Base-by-base conservation (phyloP, 805 yeast genomes). In the Candida sonorensis region DNA sequence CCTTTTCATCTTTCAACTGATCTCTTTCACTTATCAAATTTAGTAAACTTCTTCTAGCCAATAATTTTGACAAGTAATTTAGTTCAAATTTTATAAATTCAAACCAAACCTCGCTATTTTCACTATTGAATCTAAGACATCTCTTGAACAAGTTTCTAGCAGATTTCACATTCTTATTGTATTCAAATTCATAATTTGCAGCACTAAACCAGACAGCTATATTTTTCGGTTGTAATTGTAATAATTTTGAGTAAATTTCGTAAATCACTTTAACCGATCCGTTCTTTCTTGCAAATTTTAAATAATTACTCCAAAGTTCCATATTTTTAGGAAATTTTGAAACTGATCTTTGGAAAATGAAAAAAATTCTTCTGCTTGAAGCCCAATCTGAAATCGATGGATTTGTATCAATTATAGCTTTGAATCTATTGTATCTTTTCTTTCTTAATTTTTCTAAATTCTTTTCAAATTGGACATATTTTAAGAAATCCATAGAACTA, bases 151-250 rank as follows among this genome's bases (percentile, higher is more conserved):
- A 67, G 8, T 76, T 75, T 56, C 99, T 72, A 15, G 97, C 88
- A 28, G 94, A 88, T 51, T 81, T 77, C 27, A 94, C 84, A 46
- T 87, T 82, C 25, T 90, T 83, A 57, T 92, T 86, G 18, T 72
- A 73, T 46, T 90, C 96, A 48, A 84, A 80, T 60, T 92, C 97
- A 59, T 85, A 86, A 52, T 84, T 84, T 19, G 97, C 96, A 16
- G 96, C 97, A 48, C 85, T 74, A 26, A 92, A 74, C 98, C 98
- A 92, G 12, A 90, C 82, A 46, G 80, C 82, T 2, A 86, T 73
- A 50, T 88, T 83, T 26, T 82, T 72, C n/a, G 98, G 97, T 53
- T 92, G 97, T 41, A 87, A 61, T 57, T 80, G 85, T 46, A 92
- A 66, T 44, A 90, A 65, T 36, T 75, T 73, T 5, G 88, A 78